Evolutionary conservation across 164 flowering plant species (phyloP).

Genomic region (Umbellularia californica): DNA sequence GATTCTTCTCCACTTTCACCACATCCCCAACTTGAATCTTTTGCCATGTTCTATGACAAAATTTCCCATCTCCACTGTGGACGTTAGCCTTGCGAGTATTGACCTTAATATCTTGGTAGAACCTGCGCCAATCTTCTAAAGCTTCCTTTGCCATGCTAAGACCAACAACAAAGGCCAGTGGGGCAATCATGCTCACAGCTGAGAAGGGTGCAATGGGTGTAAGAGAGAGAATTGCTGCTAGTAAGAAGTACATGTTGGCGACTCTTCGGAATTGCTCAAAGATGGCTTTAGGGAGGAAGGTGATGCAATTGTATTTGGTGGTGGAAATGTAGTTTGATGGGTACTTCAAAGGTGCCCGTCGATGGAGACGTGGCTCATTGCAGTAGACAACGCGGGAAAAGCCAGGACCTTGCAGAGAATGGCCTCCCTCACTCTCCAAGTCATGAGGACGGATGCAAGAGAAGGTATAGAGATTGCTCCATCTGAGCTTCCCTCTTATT

Average conservation of each 20-base stretch:
- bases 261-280: slow-evolving; percentile 95
- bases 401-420: slow-evolving; percentile 62
- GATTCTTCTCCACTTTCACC: slow-evolving; percentile 75
- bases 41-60: slow-evolving; percentile 49
- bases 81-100: slow-evolving; percentile 62
- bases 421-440: slow-evolving; percentile 31
- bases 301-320: slow-evolving; percentile 69
- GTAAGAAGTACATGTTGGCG: slow-evolving; percentile 86
- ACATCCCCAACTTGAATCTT: slow-evolving; percentile 65
- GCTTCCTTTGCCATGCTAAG: slow-evolving; percentile 95
- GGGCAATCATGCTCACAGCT: slow-evolving; percentile 84
- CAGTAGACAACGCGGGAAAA: slow-evolving; percentile 67
- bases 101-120: slow-evolving; percentile 45
- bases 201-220: slow-evolving; percentile 70
- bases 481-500: slow-evolving; percentile 29
- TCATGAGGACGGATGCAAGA: slow-evolving; percentile 30
- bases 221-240: slow-evolving; percentile 66
- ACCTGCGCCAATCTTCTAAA: slow-evolving; percentile 86
- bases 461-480: slow-evolving; percentile 45
- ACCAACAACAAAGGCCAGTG: slow-evolving; percentile 84
- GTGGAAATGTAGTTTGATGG: slow-evolving; percentile 76
- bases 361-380: slow-evolving; percentile 62
- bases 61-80: slow-evolving; percentile 51
- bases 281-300: slow-evolving; percentile 81
- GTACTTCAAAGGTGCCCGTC: slow-evolving; percentile 48